phyloP scores from a whole-genome alignment of 2,329 filamentous ascomycete species.

The Penicillium verrucosum region DNA sequence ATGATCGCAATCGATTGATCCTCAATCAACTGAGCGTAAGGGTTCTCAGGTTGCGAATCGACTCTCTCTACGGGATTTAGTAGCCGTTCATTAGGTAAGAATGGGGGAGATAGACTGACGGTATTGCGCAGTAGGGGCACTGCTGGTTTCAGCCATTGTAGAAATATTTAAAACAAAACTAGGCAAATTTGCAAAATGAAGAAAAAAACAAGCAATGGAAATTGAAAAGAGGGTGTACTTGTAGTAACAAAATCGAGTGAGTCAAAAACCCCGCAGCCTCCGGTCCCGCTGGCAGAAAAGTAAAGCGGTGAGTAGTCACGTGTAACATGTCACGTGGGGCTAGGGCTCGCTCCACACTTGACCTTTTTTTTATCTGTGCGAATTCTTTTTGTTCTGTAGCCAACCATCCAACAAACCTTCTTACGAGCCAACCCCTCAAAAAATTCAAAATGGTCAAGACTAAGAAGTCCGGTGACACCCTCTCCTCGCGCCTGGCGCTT shows the following conservation, averaged over 20 bases:
- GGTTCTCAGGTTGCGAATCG: conserved; percentile 78
- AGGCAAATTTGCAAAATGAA: conserved; percentile 4
- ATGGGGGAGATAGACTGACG: conserved; percentile 37
- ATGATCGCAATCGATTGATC: conserved; percentile 84
- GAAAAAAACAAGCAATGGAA: neutral
- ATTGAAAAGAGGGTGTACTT: neutral
- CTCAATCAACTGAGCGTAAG: conserved; percentile 79
- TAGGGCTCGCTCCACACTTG: conserved; percentile 7
- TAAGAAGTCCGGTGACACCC: conserved; percentile 77
- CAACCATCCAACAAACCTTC: conserved; percentile 20
- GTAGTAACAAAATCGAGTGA: neutral
- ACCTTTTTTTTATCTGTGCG: neutral
- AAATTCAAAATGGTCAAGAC: conserved; percentile 62
- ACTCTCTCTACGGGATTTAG: conserved; percentile 57
- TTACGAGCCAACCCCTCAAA: conserved; percentile 19
- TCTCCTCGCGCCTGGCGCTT: conserved; percentile 67
- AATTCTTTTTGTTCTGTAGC: conserved; percentile 4
- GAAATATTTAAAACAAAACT: neutral
- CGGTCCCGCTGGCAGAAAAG: conserved; percentile 8
- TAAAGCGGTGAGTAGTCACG: neutral
- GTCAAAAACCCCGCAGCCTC: conserved; percentile 8
- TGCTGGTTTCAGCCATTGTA: conserved; percentile 28
- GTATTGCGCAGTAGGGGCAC: conserved; percentile 24
- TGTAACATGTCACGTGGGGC: neutral
- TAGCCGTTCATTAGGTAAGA: conserved; percentile 36